Base-by-base conservation (phyloP, 225 moss, liverwort and hornwort genomes). In the Thuidium tamariscinum region DNA sequence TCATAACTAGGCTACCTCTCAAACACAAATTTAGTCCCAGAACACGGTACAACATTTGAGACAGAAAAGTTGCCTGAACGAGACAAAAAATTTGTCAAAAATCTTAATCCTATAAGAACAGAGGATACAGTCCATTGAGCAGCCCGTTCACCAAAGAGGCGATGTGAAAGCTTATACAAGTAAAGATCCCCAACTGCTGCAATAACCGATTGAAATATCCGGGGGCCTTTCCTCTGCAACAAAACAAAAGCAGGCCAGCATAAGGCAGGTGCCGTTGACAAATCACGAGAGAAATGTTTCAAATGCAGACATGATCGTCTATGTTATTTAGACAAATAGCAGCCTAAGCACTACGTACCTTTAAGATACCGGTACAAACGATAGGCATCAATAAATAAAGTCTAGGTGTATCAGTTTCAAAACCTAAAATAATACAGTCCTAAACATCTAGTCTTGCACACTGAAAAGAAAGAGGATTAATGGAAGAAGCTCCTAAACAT, bases 71-170 rank as follows among this genome's bases (percentile, higher is more conserved):
- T 77, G 26, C 82, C 65, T 42, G 20, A 85, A 83, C 61, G 73
- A 37, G 57, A 75, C 18, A 25, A 80, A 52, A 67, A 16, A 26
- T 4, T 41, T 69, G 48, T 37, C 69, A 29, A 52, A 42, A 69
- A 71, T 54, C 83, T 82, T 65, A 66, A 77, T 42, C 44, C 56
- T 56, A 74, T 25, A n/a, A 65, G 84, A 69, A 75, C 37, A 76
- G 72, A 94, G 94, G 98, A 99, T 99, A 99, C 98, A 86, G 97
- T 91, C 98, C 98, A 97, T 80, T 91, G 94, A 80, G 97, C 96
- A 82, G 93, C 89, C 34, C 85, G 94, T 74, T 91, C 89, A 82
- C 94, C 97, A 86, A 99, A 97, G 54, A 95, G 88, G 86, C 91
- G 92, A 79, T 87, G 77, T 46, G 96, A 91, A 83, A 96, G 94